Evolutionary conservation across 2,329 filamentous ascomycete genomes (phyloP), one percentile per base, ranked within the genome.

Genomic region (Ceratocystis smalleyi): DNA sequence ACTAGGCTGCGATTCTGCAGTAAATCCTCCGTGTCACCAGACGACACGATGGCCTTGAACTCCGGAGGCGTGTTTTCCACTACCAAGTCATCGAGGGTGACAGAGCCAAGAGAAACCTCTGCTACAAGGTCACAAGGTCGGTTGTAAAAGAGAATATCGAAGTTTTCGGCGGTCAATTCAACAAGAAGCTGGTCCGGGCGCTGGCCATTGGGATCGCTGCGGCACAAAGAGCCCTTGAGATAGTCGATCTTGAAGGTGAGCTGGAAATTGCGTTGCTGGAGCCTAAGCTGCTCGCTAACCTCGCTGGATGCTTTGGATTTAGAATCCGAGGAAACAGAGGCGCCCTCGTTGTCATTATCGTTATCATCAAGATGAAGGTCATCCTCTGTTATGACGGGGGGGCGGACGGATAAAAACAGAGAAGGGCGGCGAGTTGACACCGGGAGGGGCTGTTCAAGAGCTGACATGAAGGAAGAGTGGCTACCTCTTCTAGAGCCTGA

Each of bases 31-130:
- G 76, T 74, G 60, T 86, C 84, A 0, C 83, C 83, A 0, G 94
- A 96, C 0, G 91, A 95, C n/a, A 99, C 84, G 61, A 99, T 95
- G 30, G 92, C 92, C 75, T 94, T 96, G 78, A 99, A 99, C 71
- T 97, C 92, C 6, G 87, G 86, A 0, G 89, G 78, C 0, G 91
- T 85, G 63, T 92, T 87, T 68, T 94, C 92, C 7, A 99, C 92
- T 5, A 67, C 65, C 71, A 97, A 91, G 71, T 99, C 94, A 70
- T 97, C 92, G 2, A 99, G 84, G 0, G 87, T 89, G 19, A 99
- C 78, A 1, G 90, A 91, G 15, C 88, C 88, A 8, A 99, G 80
- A 0, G 90, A 85, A 30, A 99, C 89, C 70, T 96, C 89, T 1
- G 94, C 92, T 30, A 86, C 88, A 86, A 99, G 94, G 72, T 99